phyloP scores from a whole-genome alignment of 139 green algal species.

The Trebouxia sp. region DNA sequence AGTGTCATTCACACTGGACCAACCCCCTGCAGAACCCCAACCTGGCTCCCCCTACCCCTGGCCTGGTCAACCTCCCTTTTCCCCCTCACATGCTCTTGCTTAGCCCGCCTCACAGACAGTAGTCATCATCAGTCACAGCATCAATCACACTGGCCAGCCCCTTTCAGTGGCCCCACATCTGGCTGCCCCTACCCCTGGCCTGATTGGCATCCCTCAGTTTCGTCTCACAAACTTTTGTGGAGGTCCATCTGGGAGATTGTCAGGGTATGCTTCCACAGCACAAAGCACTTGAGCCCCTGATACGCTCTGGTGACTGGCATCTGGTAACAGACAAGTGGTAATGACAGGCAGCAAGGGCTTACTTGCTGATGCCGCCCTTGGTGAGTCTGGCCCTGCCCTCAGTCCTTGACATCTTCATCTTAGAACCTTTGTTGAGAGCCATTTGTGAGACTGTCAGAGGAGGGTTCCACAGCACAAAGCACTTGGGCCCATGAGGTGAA shows the following conservation, averaged over 20 bases:
- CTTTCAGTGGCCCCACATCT: constrained; percentile 8
- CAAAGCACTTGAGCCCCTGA: constrained; percentile 77
- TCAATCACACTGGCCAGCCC: constrained; percentile 1
- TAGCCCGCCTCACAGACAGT: constrained; percentile 3
- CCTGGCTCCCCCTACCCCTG: background rate
- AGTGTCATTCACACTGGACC: constrained; percentile 14
- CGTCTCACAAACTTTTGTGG: constrained; percentile 23
- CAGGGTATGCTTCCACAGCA: constrained; percentile 94
- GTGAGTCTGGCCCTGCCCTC: constrained; percentile 24
- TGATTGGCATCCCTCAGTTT: constrained; percentile 33
- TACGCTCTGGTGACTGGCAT: no score
- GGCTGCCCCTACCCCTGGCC: background rate
- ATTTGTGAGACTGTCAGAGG: constrained; percentile 52
- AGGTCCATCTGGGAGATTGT: background rate
- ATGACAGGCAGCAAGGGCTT: background rate
- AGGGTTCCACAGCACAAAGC: constrained; percentile 95
- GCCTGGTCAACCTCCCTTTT: constrained; percentile 32
- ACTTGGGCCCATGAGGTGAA: constrained; percentile 76
- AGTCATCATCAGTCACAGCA: no score
- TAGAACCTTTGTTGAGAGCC: background rate
- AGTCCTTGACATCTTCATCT: constrained; percentile 33
- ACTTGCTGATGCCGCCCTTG: constrained; percentile 25
- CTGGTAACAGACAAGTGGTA: background rate
- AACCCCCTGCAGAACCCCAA: constrained; percentile 1
- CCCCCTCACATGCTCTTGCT: constrained; percentile 27